phyloP scores from a whole-genome alignment of 2,329 filamentous ascomycete genomes.

The Hypoxylon sp. region DNA sequence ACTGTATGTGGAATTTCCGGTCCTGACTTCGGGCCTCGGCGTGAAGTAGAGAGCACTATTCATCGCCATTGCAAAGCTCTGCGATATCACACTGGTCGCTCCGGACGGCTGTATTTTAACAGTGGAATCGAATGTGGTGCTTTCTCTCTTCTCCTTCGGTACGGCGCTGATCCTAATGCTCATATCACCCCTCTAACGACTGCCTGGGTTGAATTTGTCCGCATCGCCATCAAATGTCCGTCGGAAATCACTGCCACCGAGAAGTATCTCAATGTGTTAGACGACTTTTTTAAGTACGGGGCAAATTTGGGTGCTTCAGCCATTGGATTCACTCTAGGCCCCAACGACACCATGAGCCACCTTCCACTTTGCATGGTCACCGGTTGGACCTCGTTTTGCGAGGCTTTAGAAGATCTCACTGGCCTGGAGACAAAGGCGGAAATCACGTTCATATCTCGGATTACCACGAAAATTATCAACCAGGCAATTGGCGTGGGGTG shows the following conservation, averaged over 20 bases:
- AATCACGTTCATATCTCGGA: conserved; percentile 4
- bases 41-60: conserved; percentile 5
- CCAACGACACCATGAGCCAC: conserved; percentile 2
- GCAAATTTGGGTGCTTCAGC: conserved; percentile 5
- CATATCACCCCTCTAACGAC: conserved; percentile 11
- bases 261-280: neutral
- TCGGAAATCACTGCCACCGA: neutral
- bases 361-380: conserved; percentile 8
- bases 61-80: neutral
- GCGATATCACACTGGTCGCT: neutral
- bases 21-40: conserved; percentile 3
- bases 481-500: neutral
- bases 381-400: conserved; percentile 13
- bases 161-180: conserved; percentile 12
- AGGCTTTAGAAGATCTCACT: conserved; percentile 8
- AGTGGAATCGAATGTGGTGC: neutral
- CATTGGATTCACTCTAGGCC: conserved; percentile 6
- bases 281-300: conserved; percentile 15
- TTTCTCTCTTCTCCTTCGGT: conserved; percentile 4
- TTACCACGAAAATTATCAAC: conserved; percentile 10
- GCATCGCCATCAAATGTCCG: conserved; percentile 5
- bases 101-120: neutral
- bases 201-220: conserved; percentile 9
- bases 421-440: neutral
- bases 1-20: neutral